Percentiles rank a stretch among this genome's conserved stretches.
Evolutionary conservation across 306 rosid species (phyloP).

Genomic region (Malus fusca): DNA sequence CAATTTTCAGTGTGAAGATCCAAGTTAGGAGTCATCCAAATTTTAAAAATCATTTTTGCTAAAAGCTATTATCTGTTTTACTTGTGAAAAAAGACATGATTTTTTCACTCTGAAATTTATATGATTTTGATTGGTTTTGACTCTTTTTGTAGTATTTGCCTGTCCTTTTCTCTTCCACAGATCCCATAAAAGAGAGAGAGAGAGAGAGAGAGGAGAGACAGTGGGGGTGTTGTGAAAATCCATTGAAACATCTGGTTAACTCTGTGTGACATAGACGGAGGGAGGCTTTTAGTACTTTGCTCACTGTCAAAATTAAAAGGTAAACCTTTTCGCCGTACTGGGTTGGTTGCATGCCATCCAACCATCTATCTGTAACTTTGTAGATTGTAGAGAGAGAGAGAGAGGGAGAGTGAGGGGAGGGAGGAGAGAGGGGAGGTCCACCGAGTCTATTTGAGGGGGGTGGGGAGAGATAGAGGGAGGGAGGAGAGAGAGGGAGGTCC

Average conservation of each 20-base stretch:
- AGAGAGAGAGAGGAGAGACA: constrained; percentile 13
- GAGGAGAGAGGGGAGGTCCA: constrained; percentile 19
- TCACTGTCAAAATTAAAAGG: constrained; percentile 41
- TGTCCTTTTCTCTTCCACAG: constrained; percentile 52
- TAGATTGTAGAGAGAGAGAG: neutral
- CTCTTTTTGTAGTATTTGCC: neutral
- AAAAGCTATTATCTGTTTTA: neutral
- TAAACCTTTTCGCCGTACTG: constrained; percentile 27
- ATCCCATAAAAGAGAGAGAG: constrained; percentile 18
- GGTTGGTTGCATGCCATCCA: constrained; percentile 51
- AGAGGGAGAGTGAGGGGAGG: neutral
- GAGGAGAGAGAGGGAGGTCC: constrained; percentile 17
- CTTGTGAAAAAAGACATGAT: neutral
- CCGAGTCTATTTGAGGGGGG: constrained; percentile 11
- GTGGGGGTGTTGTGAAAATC: constrained; percentile 32
- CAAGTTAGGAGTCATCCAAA: no score
- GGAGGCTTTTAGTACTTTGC: constrained; percentile 12
- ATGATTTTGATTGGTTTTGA: neutral
- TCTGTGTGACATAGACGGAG: constrained; percentile 23
- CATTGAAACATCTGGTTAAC: constrained; percentile 19
- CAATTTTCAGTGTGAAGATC: no score
- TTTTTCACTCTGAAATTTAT: neutral
- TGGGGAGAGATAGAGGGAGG: neutral
- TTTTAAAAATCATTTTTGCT: no score
- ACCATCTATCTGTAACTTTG: constrained; percentile 7